These are phyloP conservation scores for Claviceps capensis DNA, from an alignment of 2,329 filamentous ascomycete genomes.

Conservation along the genomic window DNA sequence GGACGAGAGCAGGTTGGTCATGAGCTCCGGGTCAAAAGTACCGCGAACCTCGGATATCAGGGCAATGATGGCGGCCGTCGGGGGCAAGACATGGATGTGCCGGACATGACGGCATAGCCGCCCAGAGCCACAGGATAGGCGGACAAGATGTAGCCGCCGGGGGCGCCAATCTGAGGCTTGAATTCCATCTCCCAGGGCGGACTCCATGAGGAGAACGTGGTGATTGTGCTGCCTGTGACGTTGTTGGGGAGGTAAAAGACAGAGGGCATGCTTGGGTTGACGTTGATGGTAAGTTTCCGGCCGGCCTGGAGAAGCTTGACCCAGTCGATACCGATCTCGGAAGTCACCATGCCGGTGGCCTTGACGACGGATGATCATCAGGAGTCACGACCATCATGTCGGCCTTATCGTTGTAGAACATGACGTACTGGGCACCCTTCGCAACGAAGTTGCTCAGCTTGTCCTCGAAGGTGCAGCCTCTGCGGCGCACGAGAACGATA, in stretches of 20 bases:
- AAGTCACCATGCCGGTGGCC: conserved; percentile 14
- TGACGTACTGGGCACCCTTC: conserved; percentile 43
- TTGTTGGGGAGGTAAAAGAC: conserved; percentile 4
- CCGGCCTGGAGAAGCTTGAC: conserved; percentile 23
- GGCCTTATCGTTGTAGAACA: conserved; percentile 43
- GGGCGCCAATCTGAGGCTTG: conserved; percentile 39
- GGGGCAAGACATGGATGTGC: conserved; percentile 49
- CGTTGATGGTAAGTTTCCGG: conserved; percentile 15
- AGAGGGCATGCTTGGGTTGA: background rate
- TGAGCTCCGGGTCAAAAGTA: conserved; percentile 31
- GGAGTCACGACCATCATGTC: conserved; percentile 14
- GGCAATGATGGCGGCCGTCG: conserved; percentile 39
- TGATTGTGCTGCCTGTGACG: conserved; percentile 34
- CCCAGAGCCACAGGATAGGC: conserved; percentile 34
- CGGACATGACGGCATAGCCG: conserved; percentile 36
- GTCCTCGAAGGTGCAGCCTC: background rate
- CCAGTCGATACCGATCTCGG: conserved; percentile 34
- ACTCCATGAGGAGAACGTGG: conserved; percentile 42
- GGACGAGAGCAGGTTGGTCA: conserved; percentile 35
- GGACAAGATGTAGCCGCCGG: conserved; percentile 42
- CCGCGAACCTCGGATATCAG: conserved; percentile 36
- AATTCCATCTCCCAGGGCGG: conserved; percentile 43
- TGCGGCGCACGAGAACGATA: conserved; percentile 39
- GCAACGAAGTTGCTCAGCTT: background rate
- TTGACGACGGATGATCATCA: conserved; percentile 14